phyloP scores from a whole-genome alignment of 2,329 filamentous ascomycete genomes.

The Fusarium albosuccineum region DNA sequence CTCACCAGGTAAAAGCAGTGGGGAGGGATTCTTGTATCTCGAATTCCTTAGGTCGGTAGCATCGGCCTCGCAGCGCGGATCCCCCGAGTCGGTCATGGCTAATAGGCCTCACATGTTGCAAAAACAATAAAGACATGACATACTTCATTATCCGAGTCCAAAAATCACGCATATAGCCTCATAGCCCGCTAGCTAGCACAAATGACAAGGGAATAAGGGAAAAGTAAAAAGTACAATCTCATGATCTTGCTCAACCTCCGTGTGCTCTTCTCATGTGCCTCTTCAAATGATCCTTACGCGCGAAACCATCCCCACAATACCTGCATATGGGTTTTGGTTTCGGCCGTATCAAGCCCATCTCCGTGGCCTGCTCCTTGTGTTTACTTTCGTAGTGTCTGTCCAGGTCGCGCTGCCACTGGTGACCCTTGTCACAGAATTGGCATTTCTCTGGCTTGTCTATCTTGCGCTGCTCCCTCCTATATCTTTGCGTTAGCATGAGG shows the following conservation, averaged over 20 bases:
- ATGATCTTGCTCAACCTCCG: slow-evolving; percentile 1
- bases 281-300: slow-evolving; percentile 21
- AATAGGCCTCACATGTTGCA: too few relatives aligned
- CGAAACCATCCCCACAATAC: slow-evolving; percentile 3
- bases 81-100: too few relatives aligned
- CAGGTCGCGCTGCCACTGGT: slow-evolving; percentile 11
- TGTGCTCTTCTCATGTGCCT: slow-evolving; percentile 22
- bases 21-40: too few relatives aligned
- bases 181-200: slow-evolving; percentile 1
- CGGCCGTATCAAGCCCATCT: slow-evolving; percentile 1
- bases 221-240: too few relatives aligned
- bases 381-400: slow-evolving; percentile 12
- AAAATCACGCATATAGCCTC: too few relatives aligned
- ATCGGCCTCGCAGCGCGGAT: too few relatives aligned
- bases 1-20: too few relatives aligned
- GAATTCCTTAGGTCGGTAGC: too few relatives aligned
- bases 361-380: slow-evolving; percentile 4
- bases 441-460: slow-evolving; percentile 19
- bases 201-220: background rate
- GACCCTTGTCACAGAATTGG: slow-evolving; percentile 13
- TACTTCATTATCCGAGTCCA: background rate
- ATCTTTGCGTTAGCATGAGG: background rate
- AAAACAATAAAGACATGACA: background rate
- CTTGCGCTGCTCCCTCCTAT: slow-evolving; percentile 17
- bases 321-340: background rate